phyloP scores from a whole-genome alignment of 2,329 filamentous ascomycete species.

The Ceratocystis smalleyi region DNA sequence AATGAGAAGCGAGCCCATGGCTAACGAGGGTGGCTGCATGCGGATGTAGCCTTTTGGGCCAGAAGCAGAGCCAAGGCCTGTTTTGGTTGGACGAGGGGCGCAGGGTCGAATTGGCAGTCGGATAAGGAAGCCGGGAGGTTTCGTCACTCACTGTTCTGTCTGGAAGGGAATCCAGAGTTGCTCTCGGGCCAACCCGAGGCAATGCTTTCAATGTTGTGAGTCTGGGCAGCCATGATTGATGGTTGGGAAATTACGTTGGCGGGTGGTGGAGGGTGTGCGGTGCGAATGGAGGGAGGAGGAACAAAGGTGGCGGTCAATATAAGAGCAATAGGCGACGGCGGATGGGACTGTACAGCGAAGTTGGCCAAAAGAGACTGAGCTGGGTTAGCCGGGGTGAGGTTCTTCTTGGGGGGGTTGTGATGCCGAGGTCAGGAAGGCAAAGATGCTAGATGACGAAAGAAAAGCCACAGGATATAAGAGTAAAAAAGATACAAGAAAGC shows the following conservation, averaged over 20 bases:
- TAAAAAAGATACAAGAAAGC: conserved; percentile 1
- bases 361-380: background rate
- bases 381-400: background rate
- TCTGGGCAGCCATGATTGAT: background rate
- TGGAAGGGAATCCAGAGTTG: background rate
- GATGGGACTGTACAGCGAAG: background rate
- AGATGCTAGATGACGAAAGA: background rate
- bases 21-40: background rate
- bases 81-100: too few relatives aligned
- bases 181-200: background rate
- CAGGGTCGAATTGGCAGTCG: background rate
- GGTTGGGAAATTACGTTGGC: background rate
- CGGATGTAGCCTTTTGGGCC: background rate
- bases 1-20: too few relatives aligned
- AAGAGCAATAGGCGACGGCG: background rate
- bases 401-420: background rate
- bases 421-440: background rate
- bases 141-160: background rate
- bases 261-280: background rate
- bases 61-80: background rate
- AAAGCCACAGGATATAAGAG: background rate
- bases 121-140: too few relatives aligned
- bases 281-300: background rate
- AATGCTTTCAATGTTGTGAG: background rate
- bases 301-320: background rate